Evolutionary conservation across 2,329 filamentous ascomycete species (phyloP), one percentile per base, ranked within the genome.

Genomic region (Trichoderma koningii): DNA sequence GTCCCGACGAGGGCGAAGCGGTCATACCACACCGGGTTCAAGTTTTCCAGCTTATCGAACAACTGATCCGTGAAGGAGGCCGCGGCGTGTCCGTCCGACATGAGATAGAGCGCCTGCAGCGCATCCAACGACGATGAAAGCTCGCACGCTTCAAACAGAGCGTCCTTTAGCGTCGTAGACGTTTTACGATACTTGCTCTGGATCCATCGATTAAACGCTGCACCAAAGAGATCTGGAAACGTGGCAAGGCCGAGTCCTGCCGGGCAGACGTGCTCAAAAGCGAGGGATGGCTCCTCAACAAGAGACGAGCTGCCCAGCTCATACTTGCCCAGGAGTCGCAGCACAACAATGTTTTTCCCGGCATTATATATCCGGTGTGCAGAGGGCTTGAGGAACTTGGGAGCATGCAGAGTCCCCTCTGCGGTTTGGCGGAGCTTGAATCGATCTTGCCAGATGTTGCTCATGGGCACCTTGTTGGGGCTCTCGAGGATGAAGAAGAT

Each of bases 281-380:
- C 80, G n/a, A 92, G 75, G 15, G 70, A 76, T 41, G 78, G 82
- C 67, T 82, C 83, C 60, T 66, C 74, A 48, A 66, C 76, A 65
- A 63, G 57, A 55, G 66, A 70, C 4, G 70, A 65, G 3, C 67
- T 69, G 73, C 72, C 74, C 64, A 70, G 70, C 55, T 79, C 74
- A 66, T 84, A 81, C 63, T 83, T 81, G 47, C 87, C 86, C 12
- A 97, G 80, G 55, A 89, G 85, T 66, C 88, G 89, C n/a, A 97
- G 78, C 51, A 97, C 89, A 1, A 95, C 86, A 63, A 95, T 88
- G 70, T 90, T 96, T 76, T 97, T 97, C 0, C 94, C 94, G 1
- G 92, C 89, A 1, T 89, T 92, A 71, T 97, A 94, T 44, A 97
- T 92, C 67, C 88, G 90, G 26, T 81, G 78, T 0, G 86, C 87